phyloP scores from a whole-genome alignment of 2,329 filamentous ascomycete species.

The Fusarium napiforme region DNA sequence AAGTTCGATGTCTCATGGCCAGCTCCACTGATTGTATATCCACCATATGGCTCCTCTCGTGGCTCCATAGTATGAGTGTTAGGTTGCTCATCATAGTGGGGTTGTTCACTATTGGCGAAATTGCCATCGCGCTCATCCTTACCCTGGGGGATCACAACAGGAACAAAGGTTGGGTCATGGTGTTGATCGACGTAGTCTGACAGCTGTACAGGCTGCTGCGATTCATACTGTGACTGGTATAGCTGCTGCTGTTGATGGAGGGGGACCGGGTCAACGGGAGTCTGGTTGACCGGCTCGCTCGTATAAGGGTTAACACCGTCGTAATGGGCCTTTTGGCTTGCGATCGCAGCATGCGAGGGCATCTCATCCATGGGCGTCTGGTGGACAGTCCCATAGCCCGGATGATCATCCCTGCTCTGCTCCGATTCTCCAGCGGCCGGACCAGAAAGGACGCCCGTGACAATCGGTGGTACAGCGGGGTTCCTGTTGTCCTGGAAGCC shows the following conservation, averaged over 20 bases:
- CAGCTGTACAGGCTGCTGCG: slow-evolving; percentile 28
- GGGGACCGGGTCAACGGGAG: slow-evolving; percentile 10
- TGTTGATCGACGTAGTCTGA: slow-evolving; percentile 31
- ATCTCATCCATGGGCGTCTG: slow-evolving; percentile 60
- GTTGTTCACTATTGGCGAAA: slow-evolving; percentile 9
- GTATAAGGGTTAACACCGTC: slow-evolving; percentile 70
- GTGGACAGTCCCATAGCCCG: slow-evolving; percentile 59
- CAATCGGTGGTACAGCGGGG: slow-evolving; percentile 68
- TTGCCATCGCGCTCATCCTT: slow-evolving; percentile 22
- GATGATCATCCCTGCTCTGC: slow-evolving; percentile 49
- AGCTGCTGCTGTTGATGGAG: slow-evolving; percentile 25
- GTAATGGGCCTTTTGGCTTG: slow-evolving; percentile 61
- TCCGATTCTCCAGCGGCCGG: slow-evolving; percentile 43
- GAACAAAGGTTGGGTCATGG: slow-evolving; percentile 31
- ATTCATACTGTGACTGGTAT: slow-evolving; percentile 13
- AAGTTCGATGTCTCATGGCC: slow-evolving; percentile 6
- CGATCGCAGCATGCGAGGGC: slow-evolving; percentile 61
- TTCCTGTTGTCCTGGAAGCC: slow-evolving; percentile 64
- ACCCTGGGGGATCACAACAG: slow-evolving; percentile 34
- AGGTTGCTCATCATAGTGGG: slow-evolving; percentile 11
- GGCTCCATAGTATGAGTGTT: slow-evolving; percentile 18
- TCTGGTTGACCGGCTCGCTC: slow-evolving; percentile 53
- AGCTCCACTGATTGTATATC: slow-evolving; percentile 8
- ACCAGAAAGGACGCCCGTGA: slow-evolving; percentile 64
- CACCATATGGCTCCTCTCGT: slow-evolving; percentile 12